A percentile compares a stretch with the other conserved stretches of the same genome.
Evolutionary conservation across 768 basidiomycete species (phyloP).

Genomic region (Kwoniella sp.): DNA sequence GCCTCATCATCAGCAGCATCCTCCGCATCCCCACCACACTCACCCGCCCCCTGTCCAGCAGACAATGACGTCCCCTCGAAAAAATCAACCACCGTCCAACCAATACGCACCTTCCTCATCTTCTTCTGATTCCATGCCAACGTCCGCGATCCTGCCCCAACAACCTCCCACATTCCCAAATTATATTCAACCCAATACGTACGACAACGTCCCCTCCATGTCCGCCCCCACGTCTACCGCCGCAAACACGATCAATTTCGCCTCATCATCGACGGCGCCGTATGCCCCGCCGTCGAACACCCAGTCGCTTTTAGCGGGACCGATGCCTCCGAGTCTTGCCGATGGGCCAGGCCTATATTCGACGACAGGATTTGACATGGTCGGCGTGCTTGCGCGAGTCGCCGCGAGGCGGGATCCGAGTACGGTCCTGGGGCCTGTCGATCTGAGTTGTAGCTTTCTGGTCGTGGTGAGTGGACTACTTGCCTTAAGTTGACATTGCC

Average conservation of each 20-base stretch:
- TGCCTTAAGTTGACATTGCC: too few relatives aligned
- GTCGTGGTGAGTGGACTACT: constrained; percentile 67
- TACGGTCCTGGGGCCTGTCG: constrained; percentile 83
- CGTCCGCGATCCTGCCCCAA: constrained; percentile 25
- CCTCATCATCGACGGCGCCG: constrained; percentile 41
- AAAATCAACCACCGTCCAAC: neutral
- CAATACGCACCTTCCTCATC: constrained; percentile 11
- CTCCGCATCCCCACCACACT: neutral
- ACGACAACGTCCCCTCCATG: constrained; percentile 14
- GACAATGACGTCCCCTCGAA: neutral
- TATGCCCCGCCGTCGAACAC: constrained; percentile 46
- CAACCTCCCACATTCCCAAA: constrained; percentile 14
- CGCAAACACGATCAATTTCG: constrained; percentile 44
- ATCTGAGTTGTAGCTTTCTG: constrained; percentile 87
- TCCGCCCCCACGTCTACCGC: constrained; percentile 26
- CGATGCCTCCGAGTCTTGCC: constrained; percentile 29
- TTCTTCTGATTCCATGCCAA: constrained; percentile 25
- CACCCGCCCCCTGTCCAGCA: neutral
- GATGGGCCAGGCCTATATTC: constrained; percentile 70
- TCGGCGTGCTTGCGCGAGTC: constrained; percentile 78
- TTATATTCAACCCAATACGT: neutral
- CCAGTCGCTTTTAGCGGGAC: constrained; percentile 29
- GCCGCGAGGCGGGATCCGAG: constrained; percentile 71
- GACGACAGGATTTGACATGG: constrained; percentile 83
- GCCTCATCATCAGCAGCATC: constrained; percentile 2